These are phyloP conservation scores for Colletotrichum ledebouriae DNA, from an alignment of 2,329 filamentous ascomycete species.

Conservation along the genomic window DNA sequence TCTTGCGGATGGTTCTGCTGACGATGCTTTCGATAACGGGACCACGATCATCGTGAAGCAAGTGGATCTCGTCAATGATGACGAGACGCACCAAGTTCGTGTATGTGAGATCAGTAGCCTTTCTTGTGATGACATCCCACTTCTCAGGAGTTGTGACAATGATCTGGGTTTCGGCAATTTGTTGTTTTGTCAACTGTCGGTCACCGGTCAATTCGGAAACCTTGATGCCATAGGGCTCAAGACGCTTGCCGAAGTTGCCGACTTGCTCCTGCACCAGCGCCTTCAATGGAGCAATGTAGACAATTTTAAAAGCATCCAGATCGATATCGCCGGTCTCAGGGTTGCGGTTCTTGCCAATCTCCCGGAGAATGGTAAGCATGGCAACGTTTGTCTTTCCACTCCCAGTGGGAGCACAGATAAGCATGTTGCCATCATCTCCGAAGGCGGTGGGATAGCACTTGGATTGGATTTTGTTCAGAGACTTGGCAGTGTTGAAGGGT, in stretches of 20 bases:
- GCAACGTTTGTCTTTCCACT: slow-evolving; percentile 99
- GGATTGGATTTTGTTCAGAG: slow-evolving; percentile 95
- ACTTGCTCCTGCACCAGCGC: slow-evolving; percentile 98
- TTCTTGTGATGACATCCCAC: slow-evolving; percentile 98
- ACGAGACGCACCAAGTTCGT: slow-evolving; percentile 96
- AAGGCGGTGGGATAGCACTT: slow-evolving; percentile 94
- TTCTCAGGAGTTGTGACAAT: slow-evolving; percentile 99
- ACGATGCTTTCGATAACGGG: slow-evolving; percentile 98
- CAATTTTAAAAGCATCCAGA: slow-evolving; percentile 96
- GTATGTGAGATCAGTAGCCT: slow-evolving; percentile 96
- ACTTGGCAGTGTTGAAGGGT: slow-evolving; percentile 88
- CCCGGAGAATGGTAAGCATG: slow-evolving; percentile 95
- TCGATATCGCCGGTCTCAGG: slow-evolving; percentile 92
- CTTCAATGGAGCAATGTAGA: slow-evolving; percentile 97
- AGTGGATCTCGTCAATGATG: slow-evolving; percentile 97
- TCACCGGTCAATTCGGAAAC: slow-evolving; percentile 98
- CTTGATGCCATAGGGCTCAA: slow-evolving; percentile 90
- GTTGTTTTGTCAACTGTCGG: slow-evolving; percentile 97
- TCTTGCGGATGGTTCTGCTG: slow-evolving; percentile 90
- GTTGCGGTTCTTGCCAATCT: slow-evolving; percentile 95
- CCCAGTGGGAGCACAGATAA: slow-evolving; percentile 96
- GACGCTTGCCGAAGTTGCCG: slow-evolving; percentile 92
- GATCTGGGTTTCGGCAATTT: slow-evolving; percentile 97
- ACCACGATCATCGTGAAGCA: slow-evolving; percentile 96
- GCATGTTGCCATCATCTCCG: slow-evolving; percentile 94